A percentile compares a stretch with the other conserved stretches of the same genome.
phyloP scores from a whole-genome alignment of 2,329 filamentous ascomycete genomes.

The Daldinia eschscholtzii region DNA sequence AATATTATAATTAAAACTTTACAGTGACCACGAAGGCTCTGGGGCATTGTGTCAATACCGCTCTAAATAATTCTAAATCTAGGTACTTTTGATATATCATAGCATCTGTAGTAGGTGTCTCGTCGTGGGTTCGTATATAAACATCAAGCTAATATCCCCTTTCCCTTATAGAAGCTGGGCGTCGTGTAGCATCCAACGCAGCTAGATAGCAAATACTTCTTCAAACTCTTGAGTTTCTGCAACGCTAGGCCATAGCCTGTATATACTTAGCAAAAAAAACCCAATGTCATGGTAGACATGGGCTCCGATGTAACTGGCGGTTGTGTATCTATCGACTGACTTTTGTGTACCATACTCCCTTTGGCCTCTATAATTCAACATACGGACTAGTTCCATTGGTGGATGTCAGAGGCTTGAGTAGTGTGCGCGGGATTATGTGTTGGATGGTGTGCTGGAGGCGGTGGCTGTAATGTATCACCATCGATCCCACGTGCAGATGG shows the following conservation, averaged over 20 bases:
- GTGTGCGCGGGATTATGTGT: neutral
- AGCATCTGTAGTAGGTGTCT: neutral
- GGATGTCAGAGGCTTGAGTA: neutral
- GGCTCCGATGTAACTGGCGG: too few relatives aligned
- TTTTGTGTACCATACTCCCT: neutral
- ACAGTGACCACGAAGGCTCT: neutral
- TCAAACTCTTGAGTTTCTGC: neutral
- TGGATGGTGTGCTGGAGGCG: neutral
- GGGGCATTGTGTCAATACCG: neutral
- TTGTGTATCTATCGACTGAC: neutral
- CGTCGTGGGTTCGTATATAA: neutral
- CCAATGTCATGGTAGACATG: neutral
- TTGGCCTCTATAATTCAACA: neutral
- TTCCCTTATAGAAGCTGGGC: neutral
- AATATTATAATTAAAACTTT: neutral
- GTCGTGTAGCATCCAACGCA: neutral
- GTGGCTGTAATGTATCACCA: constrained; percentile 6
- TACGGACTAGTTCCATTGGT: neutral
- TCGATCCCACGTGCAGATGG: neutral
- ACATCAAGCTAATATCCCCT: neutral
- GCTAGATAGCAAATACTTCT: neutral
- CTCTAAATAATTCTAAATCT: constrained; percentile 1
- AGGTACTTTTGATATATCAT: neutral
- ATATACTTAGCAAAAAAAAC: neutral
- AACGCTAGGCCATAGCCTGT: neutral